Evolutionary conservation across 768 basidiomycete species (phyloP), one percentile per base, ranked within the genome.

Genomic region (Boletus subparvulus): DNA sequence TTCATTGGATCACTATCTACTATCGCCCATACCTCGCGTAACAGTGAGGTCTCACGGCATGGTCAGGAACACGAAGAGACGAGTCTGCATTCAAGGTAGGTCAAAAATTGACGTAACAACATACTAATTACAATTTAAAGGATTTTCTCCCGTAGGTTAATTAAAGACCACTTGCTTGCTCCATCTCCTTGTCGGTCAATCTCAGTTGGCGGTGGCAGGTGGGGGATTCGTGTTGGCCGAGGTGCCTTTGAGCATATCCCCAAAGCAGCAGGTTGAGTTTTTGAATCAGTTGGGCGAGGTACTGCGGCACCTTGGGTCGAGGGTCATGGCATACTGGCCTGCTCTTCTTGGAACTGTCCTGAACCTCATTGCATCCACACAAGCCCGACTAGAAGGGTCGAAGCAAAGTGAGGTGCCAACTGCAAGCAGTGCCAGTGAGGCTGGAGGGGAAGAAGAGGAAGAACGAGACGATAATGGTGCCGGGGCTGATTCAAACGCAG

Each of bases 251-350:
- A 66, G 58, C 1, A 74, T 81, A 13, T 75, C 79, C 17, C 75
- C 80, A 50, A 87, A 83, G 71, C 92, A 94, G 59, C 84, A 92
- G 60, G 74, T 85, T 36, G 97, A 96, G 47, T 98, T 89, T 76
- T 74, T 98, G 60, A 87, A 83, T 4, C 75, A 98, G 24, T 80
- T 98, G 26, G 88, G 85, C 1, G 93, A 96, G 63, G 86, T 97
- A 24, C 65, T 97, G 65, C 88, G 83, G 72, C 83, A 90, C 47
- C 76, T 98, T n/a, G 94, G 92, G 6, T 83, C 90, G 26, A 83
- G 86, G 54, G 74, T 94, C 7, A 74, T 82, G 8, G 39, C 60
- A 0, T 81, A 84, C 60, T 97, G 94, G 94, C 88, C 89, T 35
- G 77, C 80, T 10, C 75, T 98, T 40, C 73, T 98, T 37, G 80